Evolutionary conservation across 306 rosid species (phyloP).

Genomic region (Trichosanthes truncata): DNA sequence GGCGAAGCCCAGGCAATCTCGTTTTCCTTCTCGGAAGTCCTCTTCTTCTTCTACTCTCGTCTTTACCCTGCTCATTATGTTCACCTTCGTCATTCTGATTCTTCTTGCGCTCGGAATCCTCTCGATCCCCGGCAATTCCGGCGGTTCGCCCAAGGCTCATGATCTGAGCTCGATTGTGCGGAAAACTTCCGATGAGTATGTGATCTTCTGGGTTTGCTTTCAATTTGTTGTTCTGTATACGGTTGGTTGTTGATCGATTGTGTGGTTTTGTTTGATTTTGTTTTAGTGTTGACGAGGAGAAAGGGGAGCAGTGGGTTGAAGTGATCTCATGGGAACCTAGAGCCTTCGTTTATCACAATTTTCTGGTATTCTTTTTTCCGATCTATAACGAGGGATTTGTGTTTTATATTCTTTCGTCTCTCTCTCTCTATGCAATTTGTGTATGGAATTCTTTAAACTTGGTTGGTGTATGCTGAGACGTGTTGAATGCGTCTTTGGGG

Average conservation of each 20-base stretch:
- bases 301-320: conserved; percentile 77
- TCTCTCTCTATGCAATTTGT: neutral
- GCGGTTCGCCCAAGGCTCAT: conserved; percentile 43
- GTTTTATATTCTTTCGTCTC: neutral
- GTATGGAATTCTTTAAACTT: neutral
- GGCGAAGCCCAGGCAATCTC: conserved; percentile 60
- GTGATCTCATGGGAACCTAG: conserved; percentile 95
- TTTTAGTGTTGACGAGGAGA: conserved; percentile 30
- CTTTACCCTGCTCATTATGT: conserved; percentile 47
- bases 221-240: too few species aligned
- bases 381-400: neutral
- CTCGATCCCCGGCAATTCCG: conserved; percentile 58
- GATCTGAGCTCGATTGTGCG: conserved; percentile 79
- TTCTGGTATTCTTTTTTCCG: conserved; percentile 38
- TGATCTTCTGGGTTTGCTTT: neutral
- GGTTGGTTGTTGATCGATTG: neutral
- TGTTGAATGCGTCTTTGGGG: neutral
- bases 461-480: neutral
- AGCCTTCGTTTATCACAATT: conserved; percentile 86
- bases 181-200: conserved; percentile 32
- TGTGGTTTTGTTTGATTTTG: conserved; percentile 2
- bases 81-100: conserved; percentile 70
- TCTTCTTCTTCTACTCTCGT: conserved; percentile 40
- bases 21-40: conserved; percentile 51
- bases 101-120: conserved; percentile 87